phyloP scores from a whole-genome alignment of 2,329 filamentous ascomycete genomes.

The Byssochlamys sp. region DNA sequence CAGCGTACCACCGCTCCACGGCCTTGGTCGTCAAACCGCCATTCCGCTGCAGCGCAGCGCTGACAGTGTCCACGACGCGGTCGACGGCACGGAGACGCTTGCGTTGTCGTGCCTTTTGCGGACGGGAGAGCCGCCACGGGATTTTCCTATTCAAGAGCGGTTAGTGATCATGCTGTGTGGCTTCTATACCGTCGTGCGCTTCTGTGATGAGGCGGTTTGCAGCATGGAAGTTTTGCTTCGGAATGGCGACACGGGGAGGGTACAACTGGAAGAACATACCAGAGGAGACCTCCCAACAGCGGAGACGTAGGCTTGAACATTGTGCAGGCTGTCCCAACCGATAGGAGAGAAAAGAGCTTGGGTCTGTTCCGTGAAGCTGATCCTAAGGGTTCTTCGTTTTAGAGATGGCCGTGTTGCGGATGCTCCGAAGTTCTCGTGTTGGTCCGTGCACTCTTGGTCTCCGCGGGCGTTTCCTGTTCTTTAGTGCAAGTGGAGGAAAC shows the following conservation, averaged over 20 bases:
- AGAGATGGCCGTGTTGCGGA: neutral
- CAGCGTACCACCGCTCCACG: conserved; percentile 80
- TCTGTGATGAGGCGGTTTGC: neutral
- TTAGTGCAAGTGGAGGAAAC: neutral
- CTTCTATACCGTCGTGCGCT: neutral
- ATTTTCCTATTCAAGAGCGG: conserved; percentile 63
- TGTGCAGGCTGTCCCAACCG: conserved; percentile 18
- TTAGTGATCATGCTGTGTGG: neutral
- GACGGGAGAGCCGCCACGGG: conserved; percentile 85
- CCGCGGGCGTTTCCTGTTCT: neutral
- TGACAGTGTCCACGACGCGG: conserved; percentile 71
- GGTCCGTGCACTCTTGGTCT: conserved; percentile 5
- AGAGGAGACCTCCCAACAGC: conserved; percentile 71
- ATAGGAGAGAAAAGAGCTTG: conserved; percentile 6
- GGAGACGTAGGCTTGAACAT: conserved; percentile 80
- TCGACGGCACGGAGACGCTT: conserved; percentile 77
- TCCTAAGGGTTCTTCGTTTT: conserved; percentile 7
- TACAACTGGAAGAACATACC: conserved; percentile 41
- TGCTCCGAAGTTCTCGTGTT: conserved; percentile 2
- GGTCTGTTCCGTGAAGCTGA: conserved; percentile 3
- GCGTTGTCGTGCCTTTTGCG: conserved; percentile 81
- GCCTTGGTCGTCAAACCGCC: conserved; percentile 62
- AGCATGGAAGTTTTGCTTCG: neutral
- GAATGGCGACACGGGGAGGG: conserved; percentile 1
- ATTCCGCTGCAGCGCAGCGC: conserved; percentile 64